These are phyloP conservation scores for Penicillium sp. DNA, from an alignment of 2,329 filamentous ascomycete genomes.

Conservation along the genomic window DNA sequence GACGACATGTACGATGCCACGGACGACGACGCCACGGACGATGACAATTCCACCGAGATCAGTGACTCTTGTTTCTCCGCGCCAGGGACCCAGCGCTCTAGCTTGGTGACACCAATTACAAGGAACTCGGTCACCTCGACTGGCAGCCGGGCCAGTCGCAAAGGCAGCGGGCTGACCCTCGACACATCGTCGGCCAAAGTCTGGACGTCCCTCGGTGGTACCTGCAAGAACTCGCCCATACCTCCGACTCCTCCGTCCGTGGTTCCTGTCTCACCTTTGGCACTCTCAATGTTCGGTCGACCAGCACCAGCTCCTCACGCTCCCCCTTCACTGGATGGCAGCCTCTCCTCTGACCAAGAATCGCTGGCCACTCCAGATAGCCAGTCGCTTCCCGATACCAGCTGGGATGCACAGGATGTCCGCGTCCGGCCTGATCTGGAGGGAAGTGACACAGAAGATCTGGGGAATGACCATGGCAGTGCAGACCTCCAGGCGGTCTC, in stretches of 20 bases:
- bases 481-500: constrained; percentile 35
- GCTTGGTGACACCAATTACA: constrained; percentile 47
- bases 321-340: constrained; percentile 87
- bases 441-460: constrained; percentile 27
- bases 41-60: constrained; percentile 45
- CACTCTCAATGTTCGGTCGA: constrained; percentile 70
- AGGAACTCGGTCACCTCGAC: constrained; percentile 39
- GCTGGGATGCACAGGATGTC: constrained; percentile 57
- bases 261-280: constrained; percentile 74
- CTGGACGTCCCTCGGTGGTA: constrained; percentile 59
- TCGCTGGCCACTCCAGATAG: constrained; percentile 82
- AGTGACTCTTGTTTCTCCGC: constrained; percentile 50
- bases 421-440: constrained; percentile 38
- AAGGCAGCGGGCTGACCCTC: constrained; percentile 57
- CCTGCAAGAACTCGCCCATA: constrained; percentile 50
- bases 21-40: constrained; percentile 64
- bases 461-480: constrained; percentile 25
- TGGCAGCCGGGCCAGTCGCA: constrained; percentile 38
- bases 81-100: constrained; percentile 53
- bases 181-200: constrained; percentile 60
- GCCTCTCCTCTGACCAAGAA: constrained; percentile 83
- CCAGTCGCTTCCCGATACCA: constrained; percentile 56
- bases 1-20: constrained; percentile 87
- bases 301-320: constrained; percentile 74
- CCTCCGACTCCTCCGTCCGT: constrained; percentile 53